A percentile compares a stretch with the other conserved stretches of the same genome.
Evolutionary conservation across 2,329 filamentous ascomycete genomes (phyloP).

Genomic region (Fusarium sp.): DNA sequence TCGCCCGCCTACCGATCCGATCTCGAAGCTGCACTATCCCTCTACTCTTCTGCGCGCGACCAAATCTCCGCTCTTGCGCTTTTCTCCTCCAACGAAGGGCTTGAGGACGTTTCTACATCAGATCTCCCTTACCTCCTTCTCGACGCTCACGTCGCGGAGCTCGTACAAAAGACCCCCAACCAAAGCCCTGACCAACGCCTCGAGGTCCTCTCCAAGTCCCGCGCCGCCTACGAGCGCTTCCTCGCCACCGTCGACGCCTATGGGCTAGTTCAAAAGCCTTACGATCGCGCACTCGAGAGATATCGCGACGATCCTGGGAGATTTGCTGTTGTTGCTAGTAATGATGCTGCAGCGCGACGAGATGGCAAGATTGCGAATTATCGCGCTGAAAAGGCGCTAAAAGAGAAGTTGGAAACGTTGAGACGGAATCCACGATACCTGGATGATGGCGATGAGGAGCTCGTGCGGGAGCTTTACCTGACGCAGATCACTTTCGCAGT

Average conservation of each 20-base stretch:
- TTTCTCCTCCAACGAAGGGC: slow-evolving; percentile 88
- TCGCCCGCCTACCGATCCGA: slow-evolving; percentile 73
- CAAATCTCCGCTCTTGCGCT: slow-evolving; percentile 77
- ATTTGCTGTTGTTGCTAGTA: slow-evolving; percentile 76
- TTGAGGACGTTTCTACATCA: slow-evolving; percentile 87
- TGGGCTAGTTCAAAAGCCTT: slow-evolving; percentile 70
- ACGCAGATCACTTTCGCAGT: slow-evolving; percentile 77
- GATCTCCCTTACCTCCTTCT: slow-evolving; percentile 87
- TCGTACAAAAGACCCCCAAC: slow-evolving; percentile 73
- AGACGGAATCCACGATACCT: slow-evolving; percentile 60
- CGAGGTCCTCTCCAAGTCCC: slow-evolving; percentile 68
- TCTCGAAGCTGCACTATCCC: slow-evolving; percentile 71
- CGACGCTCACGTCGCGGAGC: slow-evolving; percentile 80
- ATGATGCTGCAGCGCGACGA: slow-evolving; percentile 72
- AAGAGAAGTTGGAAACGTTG: slow-evolving; percentile 76
- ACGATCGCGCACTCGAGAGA: slow-evolving; percentile 75
- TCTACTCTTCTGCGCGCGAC: slow-evolving; percentile 77
- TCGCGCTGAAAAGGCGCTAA: slow-evolving; percentile 84
- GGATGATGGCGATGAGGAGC: slow-evolving; percentile 79
- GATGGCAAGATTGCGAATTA: slow-evolving; percentile 89
- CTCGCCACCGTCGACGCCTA: slow-evolving; percentile 82
- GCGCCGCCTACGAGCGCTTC: slow-evolving; percentile 80
- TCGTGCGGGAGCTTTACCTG: slow-evolving; percentile 81
- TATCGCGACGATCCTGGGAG: slow-evolving; percentile 77
- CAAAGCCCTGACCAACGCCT: slow-evolving; percentile 66